phyloP scores from a whole-genome alignment of 2,329 filamentous ascomycete genomes.

The Lachnellula cervina region DNA sequence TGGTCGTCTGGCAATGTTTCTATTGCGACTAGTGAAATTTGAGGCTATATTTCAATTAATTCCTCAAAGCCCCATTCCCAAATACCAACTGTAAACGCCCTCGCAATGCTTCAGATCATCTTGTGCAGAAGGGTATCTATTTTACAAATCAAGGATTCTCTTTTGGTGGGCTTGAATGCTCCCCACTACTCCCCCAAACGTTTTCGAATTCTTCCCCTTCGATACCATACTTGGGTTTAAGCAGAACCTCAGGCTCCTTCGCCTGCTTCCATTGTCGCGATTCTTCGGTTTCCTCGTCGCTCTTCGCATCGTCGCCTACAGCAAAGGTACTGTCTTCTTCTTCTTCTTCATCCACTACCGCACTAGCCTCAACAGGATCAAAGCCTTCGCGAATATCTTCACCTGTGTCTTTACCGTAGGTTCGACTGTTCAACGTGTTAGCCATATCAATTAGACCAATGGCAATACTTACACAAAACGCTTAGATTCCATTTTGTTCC shows the following conservation, averaged over 20 bases:
- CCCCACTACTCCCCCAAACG: constrained; percentile 28
- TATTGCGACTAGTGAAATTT: no score
- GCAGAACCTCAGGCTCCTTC: constrained; percentile 17
- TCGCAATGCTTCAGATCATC: constrained; percentile 13
- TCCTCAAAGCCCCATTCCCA: background rate
- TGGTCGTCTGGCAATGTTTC: no score
- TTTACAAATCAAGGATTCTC: constrained; percentile 29
- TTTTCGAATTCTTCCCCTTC: constrained; percentile 33
- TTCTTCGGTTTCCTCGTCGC: constrained; percentile 36
- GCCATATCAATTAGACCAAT: background rate
- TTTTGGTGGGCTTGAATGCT: constrained; percentile 20
- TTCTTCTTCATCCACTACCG: constrained; percentile 40
- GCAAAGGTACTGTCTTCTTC: constrained; percentile 32
- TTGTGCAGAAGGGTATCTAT: constrained; percentile 18
- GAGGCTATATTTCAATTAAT: background rate
- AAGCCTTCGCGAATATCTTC: constrained; percentile 52
- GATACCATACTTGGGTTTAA: constrained; percentile 33
- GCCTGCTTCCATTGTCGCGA: constrained; percentile 38
- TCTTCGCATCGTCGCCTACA: constrained; percentile 29
- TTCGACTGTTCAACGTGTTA: constrained; percentile 34
- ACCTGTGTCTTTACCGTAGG: constrained; percentile 41
- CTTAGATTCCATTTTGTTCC: constrained; percentile 51
- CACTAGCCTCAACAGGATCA: constrained; percentile 42
- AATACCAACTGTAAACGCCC: constrained; percentile 12
- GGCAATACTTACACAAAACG: constrained; percentile 45